A percentile compares a stretch with the other conserved stretches of the same genome.
Conservation (phyloP, 768 basidiomycete species). For the Lenzites betulinus region DNA sequence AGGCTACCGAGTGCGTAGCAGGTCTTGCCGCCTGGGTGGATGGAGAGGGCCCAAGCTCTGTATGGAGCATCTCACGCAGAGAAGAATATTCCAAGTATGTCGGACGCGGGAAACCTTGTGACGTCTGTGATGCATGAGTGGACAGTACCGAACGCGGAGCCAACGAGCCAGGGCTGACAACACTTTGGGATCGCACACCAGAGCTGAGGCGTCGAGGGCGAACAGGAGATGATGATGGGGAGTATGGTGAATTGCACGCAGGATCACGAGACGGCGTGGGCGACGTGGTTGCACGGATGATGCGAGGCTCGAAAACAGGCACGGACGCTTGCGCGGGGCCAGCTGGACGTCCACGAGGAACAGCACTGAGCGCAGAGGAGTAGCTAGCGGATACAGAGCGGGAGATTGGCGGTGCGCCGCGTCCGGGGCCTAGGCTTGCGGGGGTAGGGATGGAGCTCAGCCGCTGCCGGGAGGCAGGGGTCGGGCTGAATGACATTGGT, state of each 20-base stretch:
- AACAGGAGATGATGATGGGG: conserved; percentile 44
- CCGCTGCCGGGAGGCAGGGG: conserved; percentile 8
- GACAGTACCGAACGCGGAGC: conserved; percentile 7
- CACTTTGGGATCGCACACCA: conserved; percentile 25
- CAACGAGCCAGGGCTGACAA: conserved; percentile 12
- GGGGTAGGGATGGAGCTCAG: conserved; percentile 10
- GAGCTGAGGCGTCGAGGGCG: conserved; percentile 52
- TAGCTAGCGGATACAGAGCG: conserved; percentile 25
- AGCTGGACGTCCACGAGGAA: conserved; percentile 12
- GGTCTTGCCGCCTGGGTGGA: conserved; percentile 29
- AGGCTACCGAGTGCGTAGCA: neutral
- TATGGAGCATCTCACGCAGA: conserved; percentile 67
- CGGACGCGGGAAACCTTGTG: conserved; percentile 59
- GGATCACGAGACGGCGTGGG: conserved; percentile 33
- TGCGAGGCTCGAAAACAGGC: conserved; percentile 49
- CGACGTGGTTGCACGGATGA: conserved; percentile 59
- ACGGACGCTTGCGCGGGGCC: conserved; percentile 11
- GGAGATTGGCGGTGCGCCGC: neutral
- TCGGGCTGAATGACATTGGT: conserved; percentile 52
- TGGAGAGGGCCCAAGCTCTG: conserved; percentile 44
- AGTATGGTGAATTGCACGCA: conserved; percentile 21
- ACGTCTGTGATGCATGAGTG: conserved; percentile 7
- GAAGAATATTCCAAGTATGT: conserved; percentile 78
- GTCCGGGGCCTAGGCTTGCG: conserved; percentile 3
- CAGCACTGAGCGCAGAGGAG: conserved; percentile 17